Percentiles rank a stretch among this genome's conserved stretches.
Evolutionary conservation across 2,329 filamentous ascomycete species (phyloP).

Genomic region (Orbilia oligospora): DNA sequence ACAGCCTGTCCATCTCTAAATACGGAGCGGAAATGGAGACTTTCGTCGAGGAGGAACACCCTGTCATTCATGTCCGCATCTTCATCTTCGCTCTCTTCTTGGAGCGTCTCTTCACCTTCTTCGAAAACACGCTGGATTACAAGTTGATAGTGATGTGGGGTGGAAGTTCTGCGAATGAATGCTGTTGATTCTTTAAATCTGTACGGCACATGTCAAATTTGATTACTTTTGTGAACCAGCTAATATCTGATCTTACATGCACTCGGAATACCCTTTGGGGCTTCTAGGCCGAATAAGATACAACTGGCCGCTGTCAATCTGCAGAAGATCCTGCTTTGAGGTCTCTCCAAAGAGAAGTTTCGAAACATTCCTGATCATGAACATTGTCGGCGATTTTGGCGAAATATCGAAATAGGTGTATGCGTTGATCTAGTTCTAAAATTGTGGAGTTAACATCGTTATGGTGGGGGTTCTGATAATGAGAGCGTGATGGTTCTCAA

Average conservation of each 20-base stretch:
- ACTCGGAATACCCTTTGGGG: slow-evolving; percentile 97
- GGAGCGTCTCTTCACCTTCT: slow-evolving; percentile 92
- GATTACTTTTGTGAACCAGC: too few relatives aligned
- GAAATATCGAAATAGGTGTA: neutral
- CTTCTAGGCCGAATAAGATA: slow-evolving; percentile 96
- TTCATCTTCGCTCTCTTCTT: slow-evolving; percentile 91
- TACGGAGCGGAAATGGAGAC: slow-evolving; percentile 87
- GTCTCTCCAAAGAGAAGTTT: slow-evolving; percentile 92
- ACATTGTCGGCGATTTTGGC: slow-evolving; percentile 67
- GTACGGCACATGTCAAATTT: slow-evolving; percentile 2
- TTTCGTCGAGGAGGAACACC: slow-evolving; percentile 94
- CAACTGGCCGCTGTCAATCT: slow-evolving; percentile 94
- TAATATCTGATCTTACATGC: slow-evolving; percentile 73
- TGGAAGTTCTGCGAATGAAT: slow-evolving; percentile 90
- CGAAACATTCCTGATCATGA: slow-evolving; percentile 77
- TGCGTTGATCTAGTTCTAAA: neutral
- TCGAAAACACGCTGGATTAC: slow-evolving; percentile 97
- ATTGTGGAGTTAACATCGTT: neutral
- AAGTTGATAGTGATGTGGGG: slow-evolving; percentile 97
- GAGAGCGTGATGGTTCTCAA: too few relatives aligned
- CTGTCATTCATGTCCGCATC: slow-evolving; percentile 97
- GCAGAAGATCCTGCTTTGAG: slow-evolving; percentile 92
- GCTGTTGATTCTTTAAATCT: slow-evolving; percentile 93
- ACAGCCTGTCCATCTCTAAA: slow-evolving; percentile 86
- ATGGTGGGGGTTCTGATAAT: neutral